A percentile compares a stretch with the other conserved stretches of the same genome.
These are phyloP conservation scores for Leucocoprinus leucothites DNA, from an alignment of 768 basidiomycete species.

Conservation along the genomic window DNA sequence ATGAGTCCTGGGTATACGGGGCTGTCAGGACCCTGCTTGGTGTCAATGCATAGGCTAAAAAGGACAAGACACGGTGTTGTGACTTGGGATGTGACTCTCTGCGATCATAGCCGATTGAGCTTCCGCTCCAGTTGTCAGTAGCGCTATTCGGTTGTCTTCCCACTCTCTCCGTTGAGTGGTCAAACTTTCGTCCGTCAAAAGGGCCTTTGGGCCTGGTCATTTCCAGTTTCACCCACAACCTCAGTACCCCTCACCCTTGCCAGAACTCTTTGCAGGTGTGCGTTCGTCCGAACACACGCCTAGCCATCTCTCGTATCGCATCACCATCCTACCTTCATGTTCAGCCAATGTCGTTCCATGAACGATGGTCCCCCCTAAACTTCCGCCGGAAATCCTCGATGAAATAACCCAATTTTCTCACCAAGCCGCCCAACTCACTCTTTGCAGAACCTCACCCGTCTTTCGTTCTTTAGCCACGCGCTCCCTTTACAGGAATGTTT, in stretches of 20 bases:
- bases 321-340: neutral
- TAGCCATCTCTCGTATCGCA: neutral
- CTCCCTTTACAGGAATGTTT: slow-evolving; percentile 31
- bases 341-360: neutral
- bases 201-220: too few relatives aligned
- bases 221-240: too few relatives aligned
- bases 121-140: too few relatives aligned
- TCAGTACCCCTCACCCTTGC: too few relatives aligned
- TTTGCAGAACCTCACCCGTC: slow-evolving; percentile 30
- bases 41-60: neutral
- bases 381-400: slow-evolving; percentile 35
- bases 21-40: neutral
- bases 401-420: slow-evolving; percentile 28
- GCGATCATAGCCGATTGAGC: neutral
- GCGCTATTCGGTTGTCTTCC: neutral
- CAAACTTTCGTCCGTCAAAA: too few relatives aligned
- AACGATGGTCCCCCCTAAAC: slow-evolving; percentile 7
- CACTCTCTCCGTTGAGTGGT: neutral
- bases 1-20: neutral
- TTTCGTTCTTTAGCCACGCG: slow-evolving; percentile 29
- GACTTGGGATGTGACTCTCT: slow-evolving; percentile 1
- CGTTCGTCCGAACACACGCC: neutral
- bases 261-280: too few relatives aligned
- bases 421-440: slow-evolving; percentile 24
- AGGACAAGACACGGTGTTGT: slow-evolving; percentile 9